These are phyloP conservation scores for Septoria linicola DNA, from an alignment of 2,329 filamentous ascomycete genomes.

Conservation along the genomic window DNA sequence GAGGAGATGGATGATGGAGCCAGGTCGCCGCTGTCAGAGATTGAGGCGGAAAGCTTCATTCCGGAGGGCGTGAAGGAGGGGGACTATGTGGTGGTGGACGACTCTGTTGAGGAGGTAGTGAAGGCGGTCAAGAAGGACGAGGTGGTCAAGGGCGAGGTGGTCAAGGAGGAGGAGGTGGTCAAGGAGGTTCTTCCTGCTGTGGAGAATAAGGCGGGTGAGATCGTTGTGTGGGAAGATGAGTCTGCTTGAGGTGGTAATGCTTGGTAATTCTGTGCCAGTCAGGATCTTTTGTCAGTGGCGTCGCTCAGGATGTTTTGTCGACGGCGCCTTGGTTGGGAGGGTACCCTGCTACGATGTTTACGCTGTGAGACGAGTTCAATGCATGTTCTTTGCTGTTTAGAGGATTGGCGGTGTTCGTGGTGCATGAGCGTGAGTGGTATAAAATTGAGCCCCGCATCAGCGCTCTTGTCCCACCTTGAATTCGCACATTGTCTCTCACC, in stretches of 20 bases:
- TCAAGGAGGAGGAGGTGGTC: too few species aligned
- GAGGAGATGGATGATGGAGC: constrained; percentile 40
- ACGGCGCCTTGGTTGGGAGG: background rate
- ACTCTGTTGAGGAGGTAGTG: constrained; percentile 11
- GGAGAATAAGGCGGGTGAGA: constrained; percentile 22
- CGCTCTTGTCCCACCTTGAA: too few species aligned
- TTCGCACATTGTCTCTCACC: too few species aligned
- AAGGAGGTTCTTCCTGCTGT: too few species aligned
- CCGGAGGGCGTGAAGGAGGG: constrained; percentile 37
- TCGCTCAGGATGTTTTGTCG: background rate
- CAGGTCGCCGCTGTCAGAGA: constrained; percentile 37
- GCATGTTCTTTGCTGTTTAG: too few species aligned
- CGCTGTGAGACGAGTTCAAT: background rate
- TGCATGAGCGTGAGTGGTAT: too few species aligned
- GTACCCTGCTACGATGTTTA: background rate
- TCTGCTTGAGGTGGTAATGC: background rate
- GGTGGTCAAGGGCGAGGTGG: constrained; percentile 8
- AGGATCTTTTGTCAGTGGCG: background rate
- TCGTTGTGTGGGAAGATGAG: constrained; percentile 34
- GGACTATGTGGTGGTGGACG: constrained; percentile 33
- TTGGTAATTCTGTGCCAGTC: background rate
- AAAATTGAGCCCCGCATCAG: too few species aligned
- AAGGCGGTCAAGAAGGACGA: constrained; percentile 9
- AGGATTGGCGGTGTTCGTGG: too few species aligned
- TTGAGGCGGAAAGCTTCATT: constrained; percentile 39